phyloP scores from a whole-genome alignment of 1,284 basidiomycete species.

The Baeospora myosura region DNA sequence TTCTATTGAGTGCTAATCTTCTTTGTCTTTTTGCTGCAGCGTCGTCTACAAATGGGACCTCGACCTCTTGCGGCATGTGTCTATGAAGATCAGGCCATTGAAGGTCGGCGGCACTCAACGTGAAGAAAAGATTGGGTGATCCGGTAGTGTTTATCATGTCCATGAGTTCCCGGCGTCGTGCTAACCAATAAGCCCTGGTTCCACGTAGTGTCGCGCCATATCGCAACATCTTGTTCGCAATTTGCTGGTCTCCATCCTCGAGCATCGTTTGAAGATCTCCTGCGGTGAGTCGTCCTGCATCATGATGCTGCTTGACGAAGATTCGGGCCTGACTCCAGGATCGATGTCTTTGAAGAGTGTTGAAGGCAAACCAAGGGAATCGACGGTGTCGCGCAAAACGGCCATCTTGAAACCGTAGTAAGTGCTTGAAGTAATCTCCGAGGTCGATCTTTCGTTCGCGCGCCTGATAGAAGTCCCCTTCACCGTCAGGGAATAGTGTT shows the following conservation, averaged over 20 bases:
- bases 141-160: slow-evolving; percentile 14
- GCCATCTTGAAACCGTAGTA: slow-evolving; percentile 13
- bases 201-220: slow-evolving; percentile 14
- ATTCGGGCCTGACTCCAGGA: slow-evolving; percentile 11
- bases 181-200: slow-evolving; percentile 16
- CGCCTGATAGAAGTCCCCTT: slow-evolving; percentile 10
- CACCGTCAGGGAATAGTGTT: slow-evolving; percentile 16
- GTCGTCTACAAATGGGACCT: slow-evolving; percentile 7
- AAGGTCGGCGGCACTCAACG: slow-evolving; percentile 19
- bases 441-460: slow-evolving; percentile 11
- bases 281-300: slow-evolving; percentile 10
- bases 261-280: slow-evolving; percentile 14
- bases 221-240: slow-evolving; percentile 13
- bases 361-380: slow-evolving; percentile 17
- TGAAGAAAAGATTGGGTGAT: slow-evolving; percentile 20
- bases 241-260: slow-evolving; percentile 9
- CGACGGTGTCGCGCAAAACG: slow-evolving; percentile 15
- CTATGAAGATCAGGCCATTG: slow-evolving; percentile 22
- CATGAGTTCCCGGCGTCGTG: slow-evolving; percentile 13
- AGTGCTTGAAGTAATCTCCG: slow-evolving; percentile 13
- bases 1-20: slow-evolving; percentile 15
- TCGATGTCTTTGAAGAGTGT: slow-evolving; percentile 13
- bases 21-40: slow-evolving; percentile 9
- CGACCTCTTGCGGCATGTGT: slow-evolving; percentile 18
- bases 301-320: slow-evolving; percentile 13